Evolutionary conservation across 2,329 filamentous ascomycete species (phyloP).

Genomic region (Aspergillus novofumigatus): DNA sequence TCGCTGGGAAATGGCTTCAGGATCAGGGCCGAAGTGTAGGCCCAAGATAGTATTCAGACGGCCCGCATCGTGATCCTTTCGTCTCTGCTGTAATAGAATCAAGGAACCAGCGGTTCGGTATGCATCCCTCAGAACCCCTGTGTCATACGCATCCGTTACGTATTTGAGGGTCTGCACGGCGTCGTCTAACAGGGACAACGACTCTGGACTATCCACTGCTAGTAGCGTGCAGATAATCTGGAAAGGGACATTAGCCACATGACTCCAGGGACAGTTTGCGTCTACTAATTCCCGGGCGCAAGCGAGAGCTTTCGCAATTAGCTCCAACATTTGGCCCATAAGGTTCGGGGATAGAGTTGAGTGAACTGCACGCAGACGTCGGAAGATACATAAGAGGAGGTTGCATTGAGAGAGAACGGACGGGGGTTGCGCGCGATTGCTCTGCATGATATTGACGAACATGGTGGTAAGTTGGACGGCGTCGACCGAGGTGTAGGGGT

Average conservation of each 20-base stretch:
- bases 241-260: constrained; percentile 56
- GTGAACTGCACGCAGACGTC: constrained; percentile 49
- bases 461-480: constrained; percentile 40
- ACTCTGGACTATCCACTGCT: constrained; percentile 49
- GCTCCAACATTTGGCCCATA: constrained; percentile 43
- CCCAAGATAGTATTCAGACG: constrained; percentile 34
- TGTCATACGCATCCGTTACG: constrained; percentile 41
- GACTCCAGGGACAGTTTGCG: constrained; percentile 50
- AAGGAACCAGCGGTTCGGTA: constrained; percentile 51
- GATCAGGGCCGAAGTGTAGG: constrained; percentile 9
- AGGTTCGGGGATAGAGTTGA: constrained; percentile 39
- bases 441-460: constrained; percentile 37
- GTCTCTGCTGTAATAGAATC: constrained; percentile 47
- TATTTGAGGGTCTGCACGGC: constrained; percentile 46
- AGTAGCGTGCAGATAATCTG: constrained; percentile 53
- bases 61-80: constrained; percentile 40
- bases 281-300: constrained; percentile 45
- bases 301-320: constrained; percentile 42
- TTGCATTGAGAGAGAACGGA: constrained; percentile 50
- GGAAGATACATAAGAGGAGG: constrained; percentile 50
- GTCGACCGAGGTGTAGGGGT: constrained; percentile 44
- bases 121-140: constrained; percentile 47
- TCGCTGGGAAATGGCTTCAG: too few species aligned
- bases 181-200: constrained; percentile 44
- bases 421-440: constrained; percentile 36